Conservation (phyloP, 83 land plant species). For the Isoetes engelmannii region DNA sequence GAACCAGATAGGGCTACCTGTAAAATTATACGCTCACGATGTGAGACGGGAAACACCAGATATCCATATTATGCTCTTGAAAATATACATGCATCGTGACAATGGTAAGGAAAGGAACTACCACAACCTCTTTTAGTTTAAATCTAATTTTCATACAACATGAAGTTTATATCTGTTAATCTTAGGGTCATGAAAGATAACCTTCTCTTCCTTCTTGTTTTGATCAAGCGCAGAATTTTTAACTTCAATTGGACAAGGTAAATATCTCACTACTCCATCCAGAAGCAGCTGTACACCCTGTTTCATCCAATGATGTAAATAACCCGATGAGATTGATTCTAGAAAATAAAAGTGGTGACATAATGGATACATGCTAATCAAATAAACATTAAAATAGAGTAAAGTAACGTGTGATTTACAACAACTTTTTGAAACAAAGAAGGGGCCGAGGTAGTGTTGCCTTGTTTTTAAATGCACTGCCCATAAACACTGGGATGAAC, state of each 20-base stretch:
- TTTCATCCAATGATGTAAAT: background rate
- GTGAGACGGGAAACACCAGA: background rate
- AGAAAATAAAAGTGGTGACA: background rate
- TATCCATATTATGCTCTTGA: too few relatives aligned
- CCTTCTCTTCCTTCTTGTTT: conserved; percentile 94
- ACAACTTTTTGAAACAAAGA: too few relatives aligned
- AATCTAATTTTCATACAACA: too few relatives aligned
- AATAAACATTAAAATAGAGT: background rate
- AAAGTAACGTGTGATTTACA: too few relatives aligned
- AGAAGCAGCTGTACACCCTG: conserved; percentile 98
- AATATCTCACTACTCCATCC: conserved; percentile 79
- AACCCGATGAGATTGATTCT: background rate
- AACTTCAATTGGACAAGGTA: conserved; percentile 93
- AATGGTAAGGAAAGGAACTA: background rate
- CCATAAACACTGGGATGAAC: conserved; percentile 96
- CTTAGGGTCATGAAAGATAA: conserved; percentile 12
- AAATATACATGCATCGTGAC: too few relatives aligned
- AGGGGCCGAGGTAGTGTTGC: conserved; percentile 19
- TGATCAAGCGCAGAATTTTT: conserved; percentile 91
- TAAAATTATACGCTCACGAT: background rate
- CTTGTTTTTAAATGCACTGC: conserved; percentile 99
- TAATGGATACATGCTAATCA: background rate
- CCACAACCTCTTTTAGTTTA: too few relatives aligned
- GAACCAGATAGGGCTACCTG: conserved; percentile 74
- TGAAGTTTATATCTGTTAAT: too few relatives aligned